phyloP scores from a whole-genome alignment of 164 flowering plant genomes.

The Aristolochia fimbriata region DNA sequence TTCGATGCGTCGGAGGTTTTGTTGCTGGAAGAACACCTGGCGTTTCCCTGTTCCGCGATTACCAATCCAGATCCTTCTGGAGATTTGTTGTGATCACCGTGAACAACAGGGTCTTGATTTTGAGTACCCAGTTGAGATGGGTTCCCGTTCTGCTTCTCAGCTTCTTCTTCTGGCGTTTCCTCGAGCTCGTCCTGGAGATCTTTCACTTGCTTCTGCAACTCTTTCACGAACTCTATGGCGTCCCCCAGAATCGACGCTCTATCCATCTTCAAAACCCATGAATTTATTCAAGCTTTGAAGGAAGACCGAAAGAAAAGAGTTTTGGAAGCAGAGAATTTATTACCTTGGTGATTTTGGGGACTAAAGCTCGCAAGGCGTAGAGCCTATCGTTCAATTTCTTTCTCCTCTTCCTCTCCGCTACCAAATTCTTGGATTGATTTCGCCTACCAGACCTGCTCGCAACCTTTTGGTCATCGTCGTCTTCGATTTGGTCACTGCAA shows the following conservation, averaged over 20 bases:
- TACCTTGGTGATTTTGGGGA: conserved; percentile 91
- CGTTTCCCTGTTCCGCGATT: conserved; percentile 13
- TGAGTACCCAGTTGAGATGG: conserved; percentile 19
- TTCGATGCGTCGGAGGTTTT: conserved; percentile 11
- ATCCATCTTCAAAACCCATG: conserved; percentile 43
- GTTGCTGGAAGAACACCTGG: conserved; percentile 3
- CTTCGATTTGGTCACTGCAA: conserved; percentile 67
- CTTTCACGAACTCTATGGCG: conserved; percentile 75
- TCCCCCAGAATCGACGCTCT: conserved; percentile 82
- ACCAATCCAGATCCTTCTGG: conserved; percentile 21
- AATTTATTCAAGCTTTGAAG: not conserved
- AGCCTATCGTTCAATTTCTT: conserved; percentile 90
- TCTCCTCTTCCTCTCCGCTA: conserved; percentile 92
- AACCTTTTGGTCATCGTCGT: conserved; percentile 55
- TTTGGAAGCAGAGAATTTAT: not conserved
- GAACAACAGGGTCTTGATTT: conserved; percentile 10
- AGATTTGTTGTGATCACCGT: conserved; percentile 16
- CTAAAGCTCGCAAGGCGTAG: conserved; percentile 62
- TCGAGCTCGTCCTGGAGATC: conserved; percentile 78
- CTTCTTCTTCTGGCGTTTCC: conserved; percentile 49
- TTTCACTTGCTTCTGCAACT: conserved; percentile 62
- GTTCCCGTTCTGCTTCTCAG: conserved; percentile 8
- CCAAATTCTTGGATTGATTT: conserved; percentile 61
- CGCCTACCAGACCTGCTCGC: conserved; percentile 38
- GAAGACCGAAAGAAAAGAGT: not conserved